Base-by-base conservation (phyloP, 805 yeast species). In the Phaffomyces opuntiae region DNA sequence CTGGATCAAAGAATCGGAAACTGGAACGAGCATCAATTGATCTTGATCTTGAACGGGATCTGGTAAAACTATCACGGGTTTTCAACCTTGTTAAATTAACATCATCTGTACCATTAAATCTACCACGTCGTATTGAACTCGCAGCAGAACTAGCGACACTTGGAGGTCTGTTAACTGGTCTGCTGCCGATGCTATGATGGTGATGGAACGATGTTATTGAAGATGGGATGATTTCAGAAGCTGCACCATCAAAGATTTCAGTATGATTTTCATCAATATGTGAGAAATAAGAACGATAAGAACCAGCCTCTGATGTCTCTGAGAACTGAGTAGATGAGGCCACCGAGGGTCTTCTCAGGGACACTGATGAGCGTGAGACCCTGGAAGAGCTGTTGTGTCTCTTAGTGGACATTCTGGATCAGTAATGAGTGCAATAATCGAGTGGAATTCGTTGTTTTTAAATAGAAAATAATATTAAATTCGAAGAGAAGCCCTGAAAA, bases 1-100 rank as follows among this genome's bases (percentile, higher is more conserved):
- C 87, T 5, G 83, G 72, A 11, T 91, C 80, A 64, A 91, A 91
- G 61, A 90, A 91, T 49, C 80, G 76, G 67, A 93, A 91, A 45
- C 81, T 70, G 13, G 65, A 59, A n/a, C 55, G 54, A 16, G 60
- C 49, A 16, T 62, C 66, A 9, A 61, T 46, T 2, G 65, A 61
- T 33, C 54, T 52, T 12, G 70, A 66, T 24, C 72, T 55, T 16
- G 67, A 63, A 40, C 69, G 52, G 5, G 73, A 62, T 32, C 55
- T 48, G n/a, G 16, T 24, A 11, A 24, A 21, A 24, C 43, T 41
- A 14, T 39, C 47, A 24, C 38, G 26, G 13, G 44, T 44, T 48
- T 51, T 67, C 35, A 61, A 61, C 27, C 66, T 47, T 12, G 54
- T 47, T 17, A 59, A 38, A 13, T 51, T 44, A 11, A 50, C 45